A percentile compares a stretch with the other conserved stretches of the same genome.
phyloP scores from a whole-genome alignment of 345 rosid genomes.

The Balakata baccata region DNA sequence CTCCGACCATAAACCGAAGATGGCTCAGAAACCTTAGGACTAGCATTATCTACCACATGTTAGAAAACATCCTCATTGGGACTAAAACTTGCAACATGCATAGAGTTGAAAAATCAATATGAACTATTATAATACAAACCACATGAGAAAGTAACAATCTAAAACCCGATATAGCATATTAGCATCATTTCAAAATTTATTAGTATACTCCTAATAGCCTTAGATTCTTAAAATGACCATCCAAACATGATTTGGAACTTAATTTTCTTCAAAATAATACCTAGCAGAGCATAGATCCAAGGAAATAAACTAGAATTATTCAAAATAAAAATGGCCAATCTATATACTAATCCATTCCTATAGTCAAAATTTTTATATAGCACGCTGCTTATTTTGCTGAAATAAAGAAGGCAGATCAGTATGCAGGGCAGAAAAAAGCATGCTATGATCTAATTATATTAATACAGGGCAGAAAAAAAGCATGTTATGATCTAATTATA shows the following conservation, averaged over 20 bases:
- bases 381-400: slow-evolving; percentile 81
- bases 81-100: not conserved
- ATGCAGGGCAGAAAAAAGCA: too few relatives aligned
- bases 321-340: not conserved
- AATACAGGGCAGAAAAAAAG: too few relatives aligned
- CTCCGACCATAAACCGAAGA: slow-evolving; percentile 40
- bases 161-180: not conserved
- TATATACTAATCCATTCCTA: not conserved
- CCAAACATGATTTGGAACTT: not conserved
- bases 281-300: not conserved
- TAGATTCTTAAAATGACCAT: not conserved
- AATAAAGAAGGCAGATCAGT: slow-evolving; percentile 26
- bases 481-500: too few relatives aligned
- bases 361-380: not conserved
- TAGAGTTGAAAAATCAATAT: not conserved
- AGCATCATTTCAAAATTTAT: not conserved
- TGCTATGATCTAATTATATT: too few relatives aligned
- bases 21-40: slow-evolving; percentile 26
- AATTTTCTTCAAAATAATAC: not conserved
- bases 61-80: not conserved
- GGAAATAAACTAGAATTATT: not conserved
- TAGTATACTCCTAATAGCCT: not conserved
- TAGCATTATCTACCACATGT: slow-evolving; percentile 1
- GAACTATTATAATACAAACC: not conserved
- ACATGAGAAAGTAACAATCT: not conserved